These are phyloP conservation scores for Russula olivacea DNA, from an alignment of 768 basidiomycete genomes.

Conservation along the genomic window DNA sequence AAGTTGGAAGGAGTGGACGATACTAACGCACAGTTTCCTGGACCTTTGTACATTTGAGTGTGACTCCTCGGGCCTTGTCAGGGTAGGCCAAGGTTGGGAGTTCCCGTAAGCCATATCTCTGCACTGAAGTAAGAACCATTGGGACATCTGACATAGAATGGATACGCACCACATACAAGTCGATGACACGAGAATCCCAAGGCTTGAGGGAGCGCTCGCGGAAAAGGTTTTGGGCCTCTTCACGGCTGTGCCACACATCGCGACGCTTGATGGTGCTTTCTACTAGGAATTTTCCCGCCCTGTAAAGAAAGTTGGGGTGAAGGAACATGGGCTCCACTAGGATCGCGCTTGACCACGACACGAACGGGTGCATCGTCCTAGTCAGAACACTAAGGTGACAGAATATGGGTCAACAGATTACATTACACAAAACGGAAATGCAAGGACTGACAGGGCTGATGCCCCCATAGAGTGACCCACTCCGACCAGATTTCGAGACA, in stretches of 20 bases:
- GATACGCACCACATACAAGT: slow-evolving; percentile 38
- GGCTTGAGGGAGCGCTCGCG: slow-evolving; percentile 39
- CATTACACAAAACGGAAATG: not conserved
- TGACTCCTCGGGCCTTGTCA: slow-evolving; percentile 40
- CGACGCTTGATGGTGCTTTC: slow-evolving; percentile 37
- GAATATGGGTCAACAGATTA: not conserved
- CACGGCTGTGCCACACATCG: slow-evolving; percentile 48
- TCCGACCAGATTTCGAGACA: slow-evolving; percentile 42
- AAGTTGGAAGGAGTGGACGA: not conserved
- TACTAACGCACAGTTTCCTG: slow-evolving; percentile 37
- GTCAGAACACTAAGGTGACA: slow-evolving; percentile 36
- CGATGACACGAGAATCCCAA: slow-evolving; percentile 48
- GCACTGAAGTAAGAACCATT: not conserved
- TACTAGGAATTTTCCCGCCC: slow-evolving; percentile 26
- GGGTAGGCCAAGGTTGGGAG: slow-evolving; percentile 42
- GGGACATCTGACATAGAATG: not conserved
- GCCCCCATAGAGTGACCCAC: slow-evolving; percentile 56
- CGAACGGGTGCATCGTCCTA: slow-evolving; percentile 36
- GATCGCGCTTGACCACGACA: slow-evolving; percentile 38
- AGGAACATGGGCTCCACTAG: slow-evolving; percentile 45
- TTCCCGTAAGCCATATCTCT: slow-evolving; percentile 41
- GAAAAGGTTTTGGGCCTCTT: slow-evolving; percentile 41
- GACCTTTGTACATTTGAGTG: slow-evolving; percentile 41
- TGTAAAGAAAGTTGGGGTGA: slow-evolving; percentile 9
- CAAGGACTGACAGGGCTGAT: slow-evolving; percentile 38